Conservation (phyloP, 805 yeast species). For the Kodamaea neixiangensis region DNA sequence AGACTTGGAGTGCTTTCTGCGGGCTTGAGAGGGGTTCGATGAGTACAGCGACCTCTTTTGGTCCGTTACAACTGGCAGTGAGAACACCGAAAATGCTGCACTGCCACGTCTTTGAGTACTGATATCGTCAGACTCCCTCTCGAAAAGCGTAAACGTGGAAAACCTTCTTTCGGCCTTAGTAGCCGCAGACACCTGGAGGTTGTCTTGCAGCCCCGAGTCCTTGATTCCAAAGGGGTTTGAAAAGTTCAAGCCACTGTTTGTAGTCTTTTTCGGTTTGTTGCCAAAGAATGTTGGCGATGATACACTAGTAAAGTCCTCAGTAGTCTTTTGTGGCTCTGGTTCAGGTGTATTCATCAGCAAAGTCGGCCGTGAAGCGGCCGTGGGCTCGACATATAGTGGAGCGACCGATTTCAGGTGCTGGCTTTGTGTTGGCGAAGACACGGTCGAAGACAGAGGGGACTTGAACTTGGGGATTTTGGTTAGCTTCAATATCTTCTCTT, state of each 20-base stretch:
- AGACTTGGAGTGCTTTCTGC: slow-evolving; percentile 20
- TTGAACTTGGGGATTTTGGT: slow-evolving; percentile 30
- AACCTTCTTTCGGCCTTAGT: slow-evolving; percentile 4
- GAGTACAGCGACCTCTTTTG: not conserved
- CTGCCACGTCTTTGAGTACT: slow-evolving; percentile 12
- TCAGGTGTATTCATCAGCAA: slow-evolving; percentile 1
- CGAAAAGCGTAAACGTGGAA: slow-evolving; percentile 7
- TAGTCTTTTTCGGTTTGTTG: not conserved
- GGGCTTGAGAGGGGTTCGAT: not conserved
- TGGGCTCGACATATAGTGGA: not conserved
- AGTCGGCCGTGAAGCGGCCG: not conserved
- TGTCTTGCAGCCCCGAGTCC: slow-evolving; percentile 2
- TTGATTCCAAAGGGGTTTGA: not conserved
- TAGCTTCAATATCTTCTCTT: slow-evolving; percentile 23
- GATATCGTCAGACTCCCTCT: not conserved
- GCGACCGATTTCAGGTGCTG: not conserved
- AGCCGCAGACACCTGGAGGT: not conserved
- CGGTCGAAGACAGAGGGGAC: not conserved
- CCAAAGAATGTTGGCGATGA: slow-evolving; percentile 5
- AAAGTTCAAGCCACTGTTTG: not conserved
- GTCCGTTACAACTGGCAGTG: slow-evolving; percentile 9
- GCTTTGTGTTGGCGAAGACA: not conserved
- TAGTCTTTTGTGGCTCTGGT: not conserved
- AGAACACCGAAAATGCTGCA: slow-evolving; percentile 12
- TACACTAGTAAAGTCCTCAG: slow-evolving; percentile 1